Conservation (phyloP, 805 yeast genomes). For the Candida boleticola region DNA sequence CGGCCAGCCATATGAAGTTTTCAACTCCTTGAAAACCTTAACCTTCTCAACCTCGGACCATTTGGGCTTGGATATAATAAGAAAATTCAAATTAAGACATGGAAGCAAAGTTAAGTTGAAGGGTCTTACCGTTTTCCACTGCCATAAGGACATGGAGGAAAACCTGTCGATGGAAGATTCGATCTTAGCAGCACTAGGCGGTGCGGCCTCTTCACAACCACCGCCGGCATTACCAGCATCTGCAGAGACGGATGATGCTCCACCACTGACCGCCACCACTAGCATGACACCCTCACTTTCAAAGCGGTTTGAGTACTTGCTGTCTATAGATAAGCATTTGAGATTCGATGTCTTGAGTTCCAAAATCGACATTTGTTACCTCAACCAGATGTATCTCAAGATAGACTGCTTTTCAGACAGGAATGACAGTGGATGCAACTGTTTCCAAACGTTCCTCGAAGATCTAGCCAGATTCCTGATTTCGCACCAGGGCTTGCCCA, state of each 20-base stretch:
- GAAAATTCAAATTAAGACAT: slow-evolving; percentile 17
- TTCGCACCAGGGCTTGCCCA: slow-evolving; percentile 27
- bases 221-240: slow-evolving; percentile 15
- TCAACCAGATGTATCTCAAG: slow-evolving; percentile 24
- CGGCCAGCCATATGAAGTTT: slow-evolving; percentile 16
- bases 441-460: slow-evolving; percentile 26
- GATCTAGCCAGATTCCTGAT: slow-evolving; percentile 21
- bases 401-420: slow-evolving; percentile 31
- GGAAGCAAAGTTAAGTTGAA: slow-evolving; percentile 23
- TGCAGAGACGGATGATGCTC: not conserved
- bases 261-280: not conserved
- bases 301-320: not conserved
- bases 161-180: not conserved
- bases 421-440: slow-evolving; percentile 18
- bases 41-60: slow-evolving; percentile 33
- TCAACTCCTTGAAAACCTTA: slow-evolving; percentile 25
- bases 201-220: too few relatives aligned
- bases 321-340: not conserved
- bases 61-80: slow-evolving; percentile 27
- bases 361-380: slow-evolving; percentile 23
- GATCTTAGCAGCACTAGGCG: not conserved
- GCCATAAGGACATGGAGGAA: slow-evolving; percentile 22
- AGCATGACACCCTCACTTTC: not conserved
- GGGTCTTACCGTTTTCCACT: slow-evolving; percentile 31
- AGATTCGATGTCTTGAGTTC: slow-evolving; percentile 17